Evolutionary conservation across 176 grass and related monocot genomes (phyloP).

Genomic region (Triticum timopheevii): DNA sequence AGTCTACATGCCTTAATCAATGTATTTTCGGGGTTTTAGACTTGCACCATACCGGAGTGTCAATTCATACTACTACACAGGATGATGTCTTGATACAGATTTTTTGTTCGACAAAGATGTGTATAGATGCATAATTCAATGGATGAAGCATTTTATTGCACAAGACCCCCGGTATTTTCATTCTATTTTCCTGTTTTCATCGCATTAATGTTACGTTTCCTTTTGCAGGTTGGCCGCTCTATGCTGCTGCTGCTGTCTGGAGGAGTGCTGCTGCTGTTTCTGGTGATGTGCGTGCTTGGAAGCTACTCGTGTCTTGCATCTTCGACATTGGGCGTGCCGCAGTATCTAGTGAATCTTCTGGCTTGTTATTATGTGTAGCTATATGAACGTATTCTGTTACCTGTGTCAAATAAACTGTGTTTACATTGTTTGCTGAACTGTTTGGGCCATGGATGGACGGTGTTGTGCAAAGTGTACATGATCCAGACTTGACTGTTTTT

Average conservation of each 20-base stretch:
- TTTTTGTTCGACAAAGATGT: not conserved
- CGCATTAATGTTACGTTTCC: not conserved
- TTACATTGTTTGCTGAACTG: not conserved
- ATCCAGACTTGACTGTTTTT: not conserved
- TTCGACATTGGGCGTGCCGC: not conserved
- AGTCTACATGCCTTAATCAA: not conserved
- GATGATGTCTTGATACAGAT: not conserved
- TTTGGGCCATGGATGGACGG: not conserved
- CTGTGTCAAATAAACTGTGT: conserved; percentile 18
- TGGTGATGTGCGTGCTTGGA: conserved; percentile 28
- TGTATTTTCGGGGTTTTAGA: not conserved
- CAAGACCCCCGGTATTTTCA: not conserved
- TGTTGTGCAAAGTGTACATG: not conserved
- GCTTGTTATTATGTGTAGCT: not conserved
- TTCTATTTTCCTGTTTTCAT: not conserved
- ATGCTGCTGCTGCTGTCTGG: conserved; percentile 63
- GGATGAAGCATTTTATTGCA: not conserved
- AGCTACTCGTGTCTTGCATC: not conserved
- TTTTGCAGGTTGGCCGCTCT: conserved; percentile 49
- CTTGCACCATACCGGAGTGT: not conserved
- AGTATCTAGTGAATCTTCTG: not conserved
- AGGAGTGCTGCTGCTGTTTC: conserved; percentile 48
- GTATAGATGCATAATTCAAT: not conserved
- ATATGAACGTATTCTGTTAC: not conserved
- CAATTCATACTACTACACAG: not conserved